Evolutionary conservation across 352 stramenopile species (phyloP), one percentile per base, ranked within the genome.

Genomic region (Phytophthora pinifolia): DNA sequence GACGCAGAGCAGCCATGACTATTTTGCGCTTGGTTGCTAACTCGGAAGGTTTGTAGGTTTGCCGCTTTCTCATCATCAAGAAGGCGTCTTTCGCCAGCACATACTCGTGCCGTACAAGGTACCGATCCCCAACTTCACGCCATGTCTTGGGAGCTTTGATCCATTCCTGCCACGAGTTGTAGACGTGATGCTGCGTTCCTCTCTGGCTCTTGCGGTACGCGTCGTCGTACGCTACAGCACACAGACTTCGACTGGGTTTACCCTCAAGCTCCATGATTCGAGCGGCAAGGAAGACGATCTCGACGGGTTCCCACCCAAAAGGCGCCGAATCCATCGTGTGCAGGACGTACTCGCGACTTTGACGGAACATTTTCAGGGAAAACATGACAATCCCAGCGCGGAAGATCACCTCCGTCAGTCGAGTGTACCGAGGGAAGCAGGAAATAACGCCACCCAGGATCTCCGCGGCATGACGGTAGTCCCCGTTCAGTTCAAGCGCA

Each of bases 331-430:
- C 81, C 20, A 89, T 56, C 1, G 82, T 67, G 27, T 91, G 76
- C 4, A 91, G 27, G 17, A 89, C 31, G 25, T 91, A 91, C 42
- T 91, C 81, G 4, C 77, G 70, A 32, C 76, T 83, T 46, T 91
- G 81, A 6, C 68, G 72, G 35, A 76, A 87, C 63, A 84, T 72
- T 12, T 77, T 61, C 17, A 91, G 48, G 2, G 74, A 69, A 20
- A 85, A 59, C 64, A 91, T 72, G 4, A 88, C 60, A 36, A 89
- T 65, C 0, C 67, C 76, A n/a, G 74, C 74, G 6, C 81, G 81
- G 39, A 91, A 91, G 3, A 91, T 84, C 15, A 89, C 72, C 27
- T 83, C 57, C 6, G 44, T 57, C 4, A 91, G 50, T 25, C 59
- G 60, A 14, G 58, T 17, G 39, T 86, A 89, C 3, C 65, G 65